These are phyloP conservation scores for Candida peoriensis DNA, from an alignment of 805 yeast species.

Conservation along the genomic window DNA sequence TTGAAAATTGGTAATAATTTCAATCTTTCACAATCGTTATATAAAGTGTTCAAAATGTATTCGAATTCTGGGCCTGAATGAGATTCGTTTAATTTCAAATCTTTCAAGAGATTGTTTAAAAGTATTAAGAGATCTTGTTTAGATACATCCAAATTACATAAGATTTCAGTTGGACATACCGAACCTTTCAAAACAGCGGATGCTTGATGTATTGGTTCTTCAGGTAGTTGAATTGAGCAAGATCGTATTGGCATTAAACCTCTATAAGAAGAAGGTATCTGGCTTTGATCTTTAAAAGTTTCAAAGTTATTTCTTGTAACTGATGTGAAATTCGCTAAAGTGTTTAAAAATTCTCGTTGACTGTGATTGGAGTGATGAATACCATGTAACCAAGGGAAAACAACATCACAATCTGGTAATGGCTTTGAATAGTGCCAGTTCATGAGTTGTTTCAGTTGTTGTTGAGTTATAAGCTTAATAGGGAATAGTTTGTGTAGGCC, in stretches of 20 bases:
- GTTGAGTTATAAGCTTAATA: constrained; percentile 16
- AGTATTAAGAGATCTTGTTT: constrained; percentile 27
- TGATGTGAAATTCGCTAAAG: constrained; percentile 18
- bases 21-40: constrained; percentile 25
- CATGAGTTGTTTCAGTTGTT: constrained; percentile 14
- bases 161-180: constrained; percentile 47
- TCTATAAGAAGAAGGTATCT: constrained; percentile 19
- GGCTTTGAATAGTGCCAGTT: constrained; percentile 24
- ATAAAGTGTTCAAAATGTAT: constrained; percentile 12
- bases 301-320: constrained; percentile 19
- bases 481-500: constrained; percentile 15
- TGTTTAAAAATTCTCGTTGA: constrained; percentile 20
- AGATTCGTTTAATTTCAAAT: constrained; percentile 16
- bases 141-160: constrained; percentile 43
- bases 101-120: constrained; percentile 16
- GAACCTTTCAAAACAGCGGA: constrained; percentile 51
- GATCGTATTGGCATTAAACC: constrained; percentile 24
- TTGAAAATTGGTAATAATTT: constrained; percentile 46
- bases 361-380: constrained; percentile 23
- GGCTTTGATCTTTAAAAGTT: constrained; percentile 13
- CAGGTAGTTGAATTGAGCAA: constrained; percentile 23
- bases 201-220: constrained; percentile 25
- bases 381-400: constrained; percentile 94
- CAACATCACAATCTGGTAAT: constrained; percentile 57
- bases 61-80: constrained; percentile 3